Percentiles rank a stretch among this genome's conserved stretches.
These are phyloP conservation scores for Sporothrix pallida DNA, from an alignment of 2,329 filamentous ascomycete genomes.

Conservation along the genomic window DNA sequence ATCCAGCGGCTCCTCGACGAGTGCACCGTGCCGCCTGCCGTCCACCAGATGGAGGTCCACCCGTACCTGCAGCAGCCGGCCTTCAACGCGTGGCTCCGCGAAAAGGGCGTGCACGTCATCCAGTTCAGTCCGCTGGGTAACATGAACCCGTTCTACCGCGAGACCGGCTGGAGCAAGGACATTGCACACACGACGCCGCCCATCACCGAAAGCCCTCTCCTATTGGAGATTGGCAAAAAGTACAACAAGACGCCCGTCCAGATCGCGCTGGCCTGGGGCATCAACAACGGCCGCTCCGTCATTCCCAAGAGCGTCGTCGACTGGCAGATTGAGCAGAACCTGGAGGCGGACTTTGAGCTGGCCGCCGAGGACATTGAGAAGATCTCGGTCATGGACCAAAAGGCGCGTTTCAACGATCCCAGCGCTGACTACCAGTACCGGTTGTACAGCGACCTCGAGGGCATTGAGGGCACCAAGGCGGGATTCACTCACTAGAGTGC, in stretches of 20 bases:
- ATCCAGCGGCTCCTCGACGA: conserved; percentile 54
- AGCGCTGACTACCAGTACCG: conserved; percentile 26
- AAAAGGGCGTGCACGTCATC: conserved; percentile 61
- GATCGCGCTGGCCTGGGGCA: conserved; percentile 68
- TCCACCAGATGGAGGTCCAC: conserved; percentile 73
- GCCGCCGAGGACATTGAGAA: conserved; percentile 22
- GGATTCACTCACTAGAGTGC: conserved; percentile 19
- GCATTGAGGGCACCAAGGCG: conserved; percentile 23
- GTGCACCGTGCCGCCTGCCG: conserved; percentile 62
- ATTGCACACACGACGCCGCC: conserved; percentile 55
- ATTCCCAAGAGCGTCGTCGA: conserved; percentile 74
- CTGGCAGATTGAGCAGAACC: conserved; percentile 70
- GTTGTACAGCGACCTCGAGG: conserved; percentile 26
- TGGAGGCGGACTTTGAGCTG: conserved; percentile 42
- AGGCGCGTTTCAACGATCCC: conserved; percentile 31
- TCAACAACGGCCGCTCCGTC: conserved; percentile 69
- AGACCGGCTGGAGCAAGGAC: conserved; percentile 43
- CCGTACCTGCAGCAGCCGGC: conserved; percentile 68
- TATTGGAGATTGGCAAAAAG: conserved; percentile 64
- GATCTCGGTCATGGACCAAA: conserved; percentile 26
- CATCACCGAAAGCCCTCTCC: conserved; percentile 59
- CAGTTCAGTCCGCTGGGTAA: conserved; percentile 70
- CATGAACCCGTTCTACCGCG: conserved; percentile 55
- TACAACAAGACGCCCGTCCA: conserved; percentile 64
- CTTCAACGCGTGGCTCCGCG: conserved; percentile 61